Evolutionary conservation across 2,329 filamentous ascomycete species (phyloP).

Genomic region (Cryoendolithus antarcticus): DNA sequence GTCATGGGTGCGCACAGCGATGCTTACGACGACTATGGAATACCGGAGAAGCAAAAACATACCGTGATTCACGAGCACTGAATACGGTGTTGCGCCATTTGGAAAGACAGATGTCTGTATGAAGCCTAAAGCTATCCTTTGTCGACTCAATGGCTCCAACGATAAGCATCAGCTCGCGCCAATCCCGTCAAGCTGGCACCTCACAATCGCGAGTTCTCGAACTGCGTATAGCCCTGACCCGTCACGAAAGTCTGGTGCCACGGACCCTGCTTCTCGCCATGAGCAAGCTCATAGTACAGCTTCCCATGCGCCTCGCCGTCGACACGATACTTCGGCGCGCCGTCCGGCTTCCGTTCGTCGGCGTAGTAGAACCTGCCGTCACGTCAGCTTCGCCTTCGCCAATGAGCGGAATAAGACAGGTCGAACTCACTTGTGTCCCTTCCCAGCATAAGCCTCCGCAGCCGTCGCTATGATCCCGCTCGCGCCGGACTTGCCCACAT

Average conservation of each 20-base stretch:
- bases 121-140: too few relatives aligned
- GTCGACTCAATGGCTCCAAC: too few relatives aligned
- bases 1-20: too few relatives aligned
- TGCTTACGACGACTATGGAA: too few relatives aligned
- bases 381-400: constrained; percentile 1
- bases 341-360: constrained; percentile 36
- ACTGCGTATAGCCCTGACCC: constrained; percentile 10
- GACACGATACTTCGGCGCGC: constrained; percentile 11
- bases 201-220: background rate
- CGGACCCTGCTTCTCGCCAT: constrained; percentile 7
- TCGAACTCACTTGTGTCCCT: constrained; percentile 20
- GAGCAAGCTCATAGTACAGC: constrained; percentile 8
- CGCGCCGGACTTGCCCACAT: constrained; percentile 29
- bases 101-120: too few relatives aligned
- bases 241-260: constrained; percentile 14
- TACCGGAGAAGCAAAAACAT: too few relatives aligned
- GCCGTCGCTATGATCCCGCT: constrained; percentile 27
- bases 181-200: too few relatives aligned
- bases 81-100: too few relatives aligned
- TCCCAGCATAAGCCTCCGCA: constrained; percentile 23
- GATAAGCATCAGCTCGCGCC: too few relatives aligned
- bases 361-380: constrained; percentile 40
- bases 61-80: too few relatives aligned
- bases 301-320: constrained; percentile 10
- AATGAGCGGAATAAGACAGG: constrained; percentile 2